These are phyloP conservation scores for Rutstroemia sp. DNA, from an alignment of 2,329 filamentous ascomycete genomes.

Conservation along the genomic window DNA sequence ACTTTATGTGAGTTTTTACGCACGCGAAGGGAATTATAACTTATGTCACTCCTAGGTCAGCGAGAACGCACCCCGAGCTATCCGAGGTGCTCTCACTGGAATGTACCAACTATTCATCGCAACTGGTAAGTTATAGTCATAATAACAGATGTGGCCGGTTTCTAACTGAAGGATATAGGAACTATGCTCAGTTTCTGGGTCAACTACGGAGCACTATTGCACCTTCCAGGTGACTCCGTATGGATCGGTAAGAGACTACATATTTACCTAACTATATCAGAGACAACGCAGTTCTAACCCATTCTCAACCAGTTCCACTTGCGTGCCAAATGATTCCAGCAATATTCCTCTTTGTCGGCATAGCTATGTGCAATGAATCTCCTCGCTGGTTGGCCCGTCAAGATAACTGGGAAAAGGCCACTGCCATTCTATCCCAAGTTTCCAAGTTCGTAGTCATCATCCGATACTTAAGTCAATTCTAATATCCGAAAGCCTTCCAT, in stretches of 20 bases:
- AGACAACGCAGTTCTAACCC: background rate
- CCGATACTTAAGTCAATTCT: slow-evolving; percentile 30
- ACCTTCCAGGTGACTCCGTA: slow-evolving; percentile 3
- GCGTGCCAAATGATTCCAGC: slow-evolving; percentile 59
- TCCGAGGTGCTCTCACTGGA: slow-evolving; percentile 42
- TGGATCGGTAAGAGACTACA: slow-evolving; percentile 2
- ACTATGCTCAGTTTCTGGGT: slow-evolving; percentile 37
- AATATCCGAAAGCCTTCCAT: slow-evolving; percentile 41
- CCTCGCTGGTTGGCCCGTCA: slow-evolving; percentile 61
- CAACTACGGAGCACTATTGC: slow-evolving; percentile 33
- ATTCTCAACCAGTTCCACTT: slow-evolving; percentile 52
- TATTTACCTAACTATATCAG: background rate
- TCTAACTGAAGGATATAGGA: slow-evolving; percentile 8
- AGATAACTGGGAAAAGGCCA: slow-evolving; percentile 60
- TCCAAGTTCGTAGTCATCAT: slow-evolving; percentile 17
- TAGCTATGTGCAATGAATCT: slow-evolving; percentile 53
- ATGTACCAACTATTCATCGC: slow-evolving; percentile 42
- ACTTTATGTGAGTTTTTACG: slow-evolving; percentile 22
- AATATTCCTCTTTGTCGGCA: slow-evolving; percentile 50
- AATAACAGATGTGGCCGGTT: background rate
- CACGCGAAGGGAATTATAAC: too few relatives aligned
- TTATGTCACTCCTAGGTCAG: slow-evolving; percentile 30
- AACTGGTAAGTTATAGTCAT: slow-evolving; percentile 2
- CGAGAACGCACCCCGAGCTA: slow-evolving; percentile 43
- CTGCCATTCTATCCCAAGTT: slow-evolving; percentile 46